Base-by-base conservation (phyloP, 2,329 filamentous ascomycete genomes). In the Harringtonia aguacate region DNA sequence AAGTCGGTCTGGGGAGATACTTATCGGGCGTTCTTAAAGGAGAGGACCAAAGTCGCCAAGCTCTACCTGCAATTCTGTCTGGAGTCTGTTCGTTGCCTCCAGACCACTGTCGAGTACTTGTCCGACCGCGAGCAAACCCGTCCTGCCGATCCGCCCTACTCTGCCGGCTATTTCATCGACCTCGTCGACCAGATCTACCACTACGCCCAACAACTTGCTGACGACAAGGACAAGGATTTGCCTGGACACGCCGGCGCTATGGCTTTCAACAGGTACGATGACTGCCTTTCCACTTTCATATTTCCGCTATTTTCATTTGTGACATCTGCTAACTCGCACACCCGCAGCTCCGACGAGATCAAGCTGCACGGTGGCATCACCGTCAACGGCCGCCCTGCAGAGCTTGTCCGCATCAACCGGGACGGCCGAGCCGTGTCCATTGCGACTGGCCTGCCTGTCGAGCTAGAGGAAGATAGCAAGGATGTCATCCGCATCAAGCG, bases 111-210 rank as follows among this genome's bases (percentile, higher is more conserved):
- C 63, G 81, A 87, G 64, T 82, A 83, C 64, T 73, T 95, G 52
- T 82, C 78, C 70, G 87, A 94, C 61, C 80, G 80, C 61, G 89
- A 97, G 63, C 86, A 90, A 67, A 81, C 82, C 53, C 79, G 86
- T 61, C 84, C 86, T 48, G 72, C 78, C 64, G 90, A 97, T 64
- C 81, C 84, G 56, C 87, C 88, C 53, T 97, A 95, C 72, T 92
- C 83, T 73, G 87, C 85, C 75, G 86, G 86, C 60, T 97, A 97
- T 67, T 95, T 95, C 62, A 83, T 95, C 67, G 90, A 97, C 69
- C 80, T 97, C 49, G 82, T 94, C 62, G 86, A 94, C 62, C 89
- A 95, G 76, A 88, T 95, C 56, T 79, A 81, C 61, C 78, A 86
- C 61, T 94, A 95, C 77, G 89, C 87, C 48, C 77, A 81, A 56